Evolutionary conservation across 1,284 basidiomycete species (phyloP), one percentile per base, ranked within the genome.

Genomic region (Thecaphora frezii): DNA sequence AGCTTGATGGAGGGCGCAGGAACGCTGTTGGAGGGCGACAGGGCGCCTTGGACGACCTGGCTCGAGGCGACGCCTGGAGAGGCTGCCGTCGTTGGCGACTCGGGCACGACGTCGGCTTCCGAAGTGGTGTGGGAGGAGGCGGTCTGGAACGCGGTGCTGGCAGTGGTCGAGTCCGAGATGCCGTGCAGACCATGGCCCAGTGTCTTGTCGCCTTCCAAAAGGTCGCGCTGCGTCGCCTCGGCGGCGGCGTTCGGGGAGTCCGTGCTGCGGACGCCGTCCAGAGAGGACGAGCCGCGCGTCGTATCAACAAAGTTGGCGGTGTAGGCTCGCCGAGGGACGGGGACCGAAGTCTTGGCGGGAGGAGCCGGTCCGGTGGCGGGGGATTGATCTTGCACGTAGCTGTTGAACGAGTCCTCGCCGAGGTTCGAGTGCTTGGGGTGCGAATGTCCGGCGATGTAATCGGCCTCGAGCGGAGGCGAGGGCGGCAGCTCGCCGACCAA

Each of bases 401-500:
- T 45, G 3, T 44, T 24, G 18, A 48, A 30, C 5, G 50, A 30
- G 22, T 48, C 24, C 3, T 44, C 28, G 26, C 33, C 46, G 19
- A 48, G 51, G 44, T n/a, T 24, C 1, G 50, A 42, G 25, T 51
- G 33, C 33, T 63, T 48, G 21, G n/a, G n/a, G n/a, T n/a, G n/a
- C n/a, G n/a, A n/a, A n/a, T 58, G 53, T 9, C 59, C 62, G 5
- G 53, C 39, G 22, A 65, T 36, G 41, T 65, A 64, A 40, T 71
- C 66, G 9, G 70, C 58, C 44, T 74, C 71, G 22, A 72, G 59
- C 2, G 71, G 71, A 18, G 71, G 71, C 1, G 69, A 71, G 16
- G 71, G 71, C 33, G 71, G 71, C 16, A 74, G 61, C 50, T 74
- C 71, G 56, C 66, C 62, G 45, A 71, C 55, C 21, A 73, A 60